Conservation (phyloP, 2,329 filamentous ascomycete species). For the Stagonosporopsis vannaccii region DNA sequence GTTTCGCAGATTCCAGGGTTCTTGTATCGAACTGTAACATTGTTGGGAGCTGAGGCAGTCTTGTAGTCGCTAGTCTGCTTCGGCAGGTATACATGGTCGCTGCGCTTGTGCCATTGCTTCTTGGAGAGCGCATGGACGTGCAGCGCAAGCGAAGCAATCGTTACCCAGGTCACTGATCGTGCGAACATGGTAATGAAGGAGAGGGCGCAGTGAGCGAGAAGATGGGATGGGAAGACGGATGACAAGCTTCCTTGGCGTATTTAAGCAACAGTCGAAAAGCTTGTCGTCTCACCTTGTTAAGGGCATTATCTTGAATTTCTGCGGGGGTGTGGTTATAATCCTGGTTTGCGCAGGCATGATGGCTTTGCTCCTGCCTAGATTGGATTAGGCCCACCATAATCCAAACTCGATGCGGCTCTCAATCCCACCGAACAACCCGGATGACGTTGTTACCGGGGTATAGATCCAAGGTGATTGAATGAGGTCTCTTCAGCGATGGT, state of each 20-base stretch:
- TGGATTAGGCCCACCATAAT: conserved; percentile 19
- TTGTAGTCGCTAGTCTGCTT: conserved; percentile 54
- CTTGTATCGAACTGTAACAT: conserved; percentile 59
- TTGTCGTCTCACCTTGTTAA: conserved; percentile 14
- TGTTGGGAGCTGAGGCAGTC: conserved; percentile 54
- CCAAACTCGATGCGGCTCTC: conserved; percentile 9
- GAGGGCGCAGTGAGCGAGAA: background rate
- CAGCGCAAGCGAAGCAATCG: conserved; percentile 21
- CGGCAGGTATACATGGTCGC: conserved; percentile 38
- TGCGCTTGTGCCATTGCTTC: conserved; percentile 32
- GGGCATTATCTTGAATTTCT: conserved; percentile 20
- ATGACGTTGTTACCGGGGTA: conserved; percentile 3
- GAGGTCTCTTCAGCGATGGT: background rate
- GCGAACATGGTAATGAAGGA: conserved; percentile 19
- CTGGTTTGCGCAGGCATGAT: conserved; percentile 5
- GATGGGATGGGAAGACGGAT: background rate
- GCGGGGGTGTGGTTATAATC: conserved; percentile 8
- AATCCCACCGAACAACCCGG: background rate
- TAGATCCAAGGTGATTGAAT: background rate
- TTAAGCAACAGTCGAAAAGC: conserved; percentile 23
- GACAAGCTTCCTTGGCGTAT: conserved; percentile 26
- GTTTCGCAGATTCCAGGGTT: conserved; percentile 63
- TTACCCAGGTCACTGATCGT: conserved; percentile 22
- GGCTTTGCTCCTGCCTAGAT: conserved; percentile 24
- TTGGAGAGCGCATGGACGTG: conserved; percentile 27